phyloP scores from a whole-genome alignment of 495 filamentous ascomycete species.

The Neurospora tetraspora region DNA sequence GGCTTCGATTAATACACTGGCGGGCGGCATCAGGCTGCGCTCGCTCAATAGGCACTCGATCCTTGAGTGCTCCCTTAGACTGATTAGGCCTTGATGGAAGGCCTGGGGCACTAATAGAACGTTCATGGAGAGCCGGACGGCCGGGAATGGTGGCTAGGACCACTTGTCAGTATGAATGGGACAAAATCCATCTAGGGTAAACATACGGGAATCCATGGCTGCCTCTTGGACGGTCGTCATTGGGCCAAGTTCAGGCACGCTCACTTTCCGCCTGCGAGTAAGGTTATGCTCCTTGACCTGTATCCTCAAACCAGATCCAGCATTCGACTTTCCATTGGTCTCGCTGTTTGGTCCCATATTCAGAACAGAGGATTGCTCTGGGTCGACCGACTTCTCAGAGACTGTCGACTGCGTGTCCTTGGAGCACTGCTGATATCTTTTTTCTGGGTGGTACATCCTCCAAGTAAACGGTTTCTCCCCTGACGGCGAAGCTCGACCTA shows the following conservation, averaged over 20 bases:
- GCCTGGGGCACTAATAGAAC: conserved; percentile 55
- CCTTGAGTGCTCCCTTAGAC: conserved; percentile 18
- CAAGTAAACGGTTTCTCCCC: conserved; percentile 37
- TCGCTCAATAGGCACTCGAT: conserved; percentile 21
- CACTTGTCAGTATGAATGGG: conserved; percentile 17
- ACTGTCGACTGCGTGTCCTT: conserved; percentile 31
- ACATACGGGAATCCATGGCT: conserved; percentile 67
- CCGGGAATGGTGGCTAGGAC: conserved; percentile 61
- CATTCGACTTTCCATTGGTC: conserved; percentile 30
- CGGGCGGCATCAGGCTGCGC: conserved; percentile 9
- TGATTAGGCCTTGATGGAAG: conserved; percentile 38
- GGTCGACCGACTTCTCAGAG: conserved; percentile 37
- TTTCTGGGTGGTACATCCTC: conserved; percentile 44
- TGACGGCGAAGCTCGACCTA: conserved; percentile 24
- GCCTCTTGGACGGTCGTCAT: conserved; percentile 61
- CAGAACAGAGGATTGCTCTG: conserved; percentile 37
- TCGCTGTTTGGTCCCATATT: conserved; percentile 35
- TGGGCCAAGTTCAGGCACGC: conserved; percentile 52
- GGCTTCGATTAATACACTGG: conserved; percentile 10
- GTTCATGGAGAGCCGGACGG: conserved; percentile 54
- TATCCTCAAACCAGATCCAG: conserved; percentile 32
- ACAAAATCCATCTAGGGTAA: background rate
- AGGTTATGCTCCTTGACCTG: conserved; percentile 43
- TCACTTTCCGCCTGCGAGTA: conserved; percentile 49
- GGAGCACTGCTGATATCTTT: conserved; percentile 45